Percentiles rank a stretch among this genome's conserved stretches.
phyloP scores from a whole-genome alignment of 2,329 filamentous ascomycete species.

The Raffaelea ambrosiae region DNA sequence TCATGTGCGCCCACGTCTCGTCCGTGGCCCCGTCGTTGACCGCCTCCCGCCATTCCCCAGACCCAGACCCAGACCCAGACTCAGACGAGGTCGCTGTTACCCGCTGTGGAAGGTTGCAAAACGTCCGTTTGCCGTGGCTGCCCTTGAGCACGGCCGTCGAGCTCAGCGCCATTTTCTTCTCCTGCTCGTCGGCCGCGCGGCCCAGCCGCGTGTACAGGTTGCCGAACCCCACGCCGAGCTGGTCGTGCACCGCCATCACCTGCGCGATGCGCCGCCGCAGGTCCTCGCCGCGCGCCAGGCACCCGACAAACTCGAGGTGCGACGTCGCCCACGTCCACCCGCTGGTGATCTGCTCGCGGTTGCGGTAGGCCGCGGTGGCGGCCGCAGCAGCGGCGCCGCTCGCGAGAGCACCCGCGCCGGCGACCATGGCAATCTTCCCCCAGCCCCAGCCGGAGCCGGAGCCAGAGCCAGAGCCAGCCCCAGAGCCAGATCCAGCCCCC shows the following conservation, averaged over 20 bases:
- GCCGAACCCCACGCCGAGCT: constrained; percentile 66
- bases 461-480: not conserved
- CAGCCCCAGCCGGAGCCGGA: constrained; percentile 56
- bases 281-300: constrained; percentile 75
- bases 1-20: constrained; percentile 74
- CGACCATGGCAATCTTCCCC: constrained; percentile 78
- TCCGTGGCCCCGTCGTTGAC: constrained; percentile 73
- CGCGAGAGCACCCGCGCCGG: constrained; percentile 61
- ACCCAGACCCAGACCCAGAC: too few relatives aligned
- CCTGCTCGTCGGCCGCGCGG: not conserved
- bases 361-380: constrained; percentile 76
- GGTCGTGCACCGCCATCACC: constrained; percentile 55
- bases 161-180: too few relatives aligned
- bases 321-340: constrained; percentile 78
- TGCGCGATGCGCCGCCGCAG: constrained; percentile 64
- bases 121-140: constrained; percentile 54
- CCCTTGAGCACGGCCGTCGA: not conserved
- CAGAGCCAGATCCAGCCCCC: too few relatives aligned
- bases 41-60: constrained; percentile 51
- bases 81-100: too few relatives aligned
- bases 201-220: constrained; percentile 86
- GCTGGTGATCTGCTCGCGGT: constrained; percentile 68
- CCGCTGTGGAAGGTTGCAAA: constrained; percentile 66
- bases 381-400: constrained; percentile 62
- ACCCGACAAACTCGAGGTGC: constrained; percentile 90